Evolutionary conservation across 805 yeast species (phyloP), one percentile per base, ranked within the genome.

Genomic region (Candida maris): DNA sequence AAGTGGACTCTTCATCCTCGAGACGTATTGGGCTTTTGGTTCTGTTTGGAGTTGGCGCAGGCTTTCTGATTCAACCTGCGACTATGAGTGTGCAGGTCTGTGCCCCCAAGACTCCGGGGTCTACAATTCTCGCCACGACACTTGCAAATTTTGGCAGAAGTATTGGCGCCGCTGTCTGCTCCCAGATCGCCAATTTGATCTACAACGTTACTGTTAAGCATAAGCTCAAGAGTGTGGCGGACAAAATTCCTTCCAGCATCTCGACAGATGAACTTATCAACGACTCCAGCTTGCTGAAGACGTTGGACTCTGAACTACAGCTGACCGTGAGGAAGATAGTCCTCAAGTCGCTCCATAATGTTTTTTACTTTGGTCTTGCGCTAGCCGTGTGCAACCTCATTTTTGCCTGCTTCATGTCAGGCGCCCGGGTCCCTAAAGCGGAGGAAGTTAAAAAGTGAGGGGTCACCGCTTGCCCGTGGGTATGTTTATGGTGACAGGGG

Each of bases 41-140:
- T 27, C 42, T 71, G 9, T 47, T 56, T 7, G 81, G 82, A 21
- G 52, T 67, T 10, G 64, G 69, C 1, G 47, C 61, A 22, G 82
- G 82, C 2, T 21, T 70, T 6, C 54, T 54, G 29, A 57, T 71
- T 50, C 80, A 75, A 51, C 53, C 73, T 5, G 32, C 64, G n/a
- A 51, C 68, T 12, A 50, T 71, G 20, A 54, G 68, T 4, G 59
- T 70, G 3, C 77, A 74, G 45, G 50, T 75, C n/a, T 49, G 61
- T 16, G 75, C 77, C 8, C 79, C 81, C 22, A 70, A 73, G 41
- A 52, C 61, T 2, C 66, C 73, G 5, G 81, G 80, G n/a, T 65
- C 71, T 3, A 61, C 65, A 6, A 70, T 76, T 32, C 51, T 74
- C 53, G 63, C 74, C 2, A 72, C 79, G 4, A 55, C 77, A 1